A percentile compares a stretch with the other conserved stretches of the same genome.
Conservation (phyloP, 768 basidiomycete genomes). For the Russula earlei region DNA sequence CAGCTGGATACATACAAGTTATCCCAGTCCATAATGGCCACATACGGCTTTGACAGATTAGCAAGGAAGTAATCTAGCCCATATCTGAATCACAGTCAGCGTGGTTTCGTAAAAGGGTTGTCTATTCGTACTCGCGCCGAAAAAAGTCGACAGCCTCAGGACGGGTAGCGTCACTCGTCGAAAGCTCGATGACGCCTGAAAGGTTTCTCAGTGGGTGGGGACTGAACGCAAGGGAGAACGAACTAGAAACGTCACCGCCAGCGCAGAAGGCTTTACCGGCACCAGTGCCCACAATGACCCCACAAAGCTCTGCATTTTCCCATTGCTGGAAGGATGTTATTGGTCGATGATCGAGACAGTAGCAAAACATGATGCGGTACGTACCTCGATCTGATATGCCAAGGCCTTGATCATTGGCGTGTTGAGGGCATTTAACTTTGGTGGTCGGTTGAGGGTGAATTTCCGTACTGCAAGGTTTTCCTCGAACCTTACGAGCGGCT, state of each 20-base stretch:
- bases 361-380: constrained; percentile 12
- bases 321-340: constrained; percentile 48
- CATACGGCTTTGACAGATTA: constrained; percentile 74
- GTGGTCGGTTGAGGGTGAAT: constrained; percentile 72
- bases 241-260: constrained; percentile 89
- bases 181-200: constrained; percentile 48
- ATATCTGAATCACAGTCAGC: constrained; percentile 41
- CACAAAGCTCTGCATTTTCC: constrained; percentile 59
- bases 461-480: constrained; percentile 53
- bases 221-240: constrained; percentile 23
- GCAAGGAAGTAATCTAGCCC: constrained; percentile 70
- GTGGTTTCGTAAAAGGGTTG: background rate
- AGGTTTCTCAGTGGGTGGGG: background rate
- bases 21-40: constrained; percentile 85
- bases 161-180: constrained; percentile 41
- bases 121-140: constrained; percentile 61
- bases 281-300: constrained; percentile 65
- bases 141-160: constrained; percentile 77
- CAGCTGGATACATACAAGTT: constrained; percentile 57
- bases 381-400: constrained; percentile 66
- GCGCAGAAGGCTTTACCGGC: constrained; percentile 78
- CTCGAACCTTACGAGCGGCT: constrained; percentile 54
- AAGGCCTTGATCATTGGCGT: constrained; percentile 66
- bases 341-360: background rate
- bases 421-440: constrained; percentile 77